A percentile compares a stretch with the other conserved stretches of the same genome.
These are phyloP conservation scores for Tuber borchii DNA, from an alignment of 495 filamentous ascomycete species.

Conservation along the genomic window DNA sequence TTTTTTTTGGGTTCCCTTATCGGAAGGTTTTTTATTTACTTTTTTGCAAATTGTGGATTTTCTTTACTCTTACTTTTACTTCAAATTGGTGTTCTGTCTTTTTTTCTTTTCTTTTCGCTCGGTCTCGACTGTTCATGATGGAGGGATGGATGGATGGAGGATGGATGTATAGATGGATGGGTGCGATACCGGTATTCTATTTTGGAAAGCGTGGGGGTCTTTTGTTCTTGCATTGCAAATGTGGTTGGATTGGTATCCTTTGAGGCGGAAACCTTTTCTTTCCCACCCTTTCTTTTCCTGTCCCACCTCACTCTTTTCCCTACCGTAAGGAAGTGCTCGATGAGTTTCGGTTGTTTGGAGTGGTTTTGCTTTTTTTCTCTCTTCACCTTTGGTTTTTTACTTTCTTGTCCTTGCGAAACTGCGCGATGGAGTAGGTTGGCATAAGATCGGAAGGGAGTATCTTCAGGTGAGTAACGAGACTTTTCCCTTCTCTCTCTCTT, in stretches of 20 bases:
- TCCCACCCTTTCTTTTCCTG: not conserved
- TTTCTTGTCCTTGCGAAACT: not conserved
- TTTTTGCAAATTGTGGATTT: slow-evolving; percentile 1
- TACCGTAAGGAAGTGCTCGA: not conserved
- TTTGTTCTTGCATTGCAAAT: not conserved
- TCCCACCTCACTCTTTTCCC: not conserved
- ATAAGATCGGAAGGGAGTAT: not conserved
- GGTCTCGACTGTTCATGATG: slow-evolving; percentile 2
- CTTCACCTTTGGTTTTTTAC: too few species aligned
- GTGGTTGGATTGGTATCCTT: not conserved
- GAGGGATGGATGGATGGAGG: slow-evolving; percentile 1
- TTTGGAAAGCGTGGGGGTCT: not conserved
- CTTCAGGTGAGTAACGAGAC: not conserved
- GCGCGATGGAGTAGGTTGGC: not conserved
- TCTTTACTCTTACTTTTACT: not conserved
- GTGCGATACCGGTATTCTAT: not conserved
- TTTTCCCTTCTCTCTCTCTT: not conserved
- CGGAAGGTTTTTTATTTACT: not conserved
- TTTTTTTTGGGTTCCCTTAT: not conserved
- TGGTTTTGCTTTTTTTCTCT: not conserved
- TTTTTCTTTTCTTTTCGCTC: not conserved
- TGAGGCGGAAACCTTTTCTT: not conserved
- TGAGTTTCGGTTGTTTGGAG: not conserved
- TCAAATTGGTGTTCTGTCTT: not conserved
- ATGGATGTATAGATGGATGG: not conserved